These are phyloP conservation scores for Tylopilus vinaceipallidus DNA, from an alignment of 768 basidiomycete species.

Conservation along the genomic window DNA sequence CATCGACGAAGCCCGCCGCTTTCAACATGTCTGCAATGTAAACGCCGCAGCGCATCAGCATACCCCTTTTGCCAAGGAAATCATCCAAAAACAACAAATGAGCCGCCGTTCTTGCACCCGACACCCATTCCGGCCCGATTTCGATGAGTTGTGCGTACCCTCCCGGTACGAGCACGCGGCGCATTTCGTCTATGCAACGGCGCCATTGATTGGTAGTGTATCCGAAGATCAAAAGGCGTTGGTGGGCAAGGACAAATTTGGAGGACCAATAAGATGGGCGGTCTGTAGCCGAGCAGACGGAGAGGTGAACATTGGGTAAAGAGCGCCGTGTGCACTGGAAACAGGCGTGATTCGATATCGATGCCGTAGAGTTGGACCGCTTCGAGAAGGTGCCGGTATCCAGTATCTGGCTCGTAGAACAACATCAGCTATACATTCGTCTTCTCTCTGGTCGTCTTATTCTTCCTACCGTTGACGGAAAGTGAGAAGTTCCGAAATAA, in stretches of 20 bases:
- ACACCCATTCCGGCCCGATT: slow-evolving; percentile 14
- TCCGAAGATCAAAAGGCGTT: slow-evolving; percentile 32
- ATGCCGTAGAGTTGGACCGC: slow-evolving; percentile 24
- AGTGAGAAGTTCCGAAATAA: too few species aligned
- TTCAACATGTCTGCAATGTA: slow-evolving; percentile 22
- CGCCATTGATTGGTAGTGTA: slow-evolving; percentile 31
- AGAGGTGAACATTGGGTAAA: slow-evolving; percentile 21
- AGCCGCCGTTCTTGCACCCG: slow-evolving; percentile 11
- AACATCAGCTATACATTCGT: slow-evolving; percentile 19
- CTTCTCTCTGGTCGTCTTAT: slow-evolving; percentile 23
- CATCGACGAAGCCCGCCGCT: slow-evolving; percentile 15
- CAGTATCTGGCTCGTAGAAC: too few species aligned
- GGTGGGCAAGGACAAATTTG: slow-evolving; percentile 33
- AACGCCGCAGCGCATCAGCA: slow-evolving; percentile 9
- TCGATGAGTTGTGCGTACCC: slow-evolving; percentile 35
- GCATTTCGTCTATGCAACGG: slow-evolving; percentile 24
- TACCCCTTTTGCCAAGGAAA: slow-evolving; percentile 7
- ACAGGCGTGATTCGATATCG: slow-evolving; percentile 26
- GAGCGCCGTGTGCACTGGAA: slow-evolving; percentile 5
- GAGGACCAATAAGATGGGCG: slow-evolving; percentile 31
- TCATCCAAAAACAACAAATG: slow-evolving; percentile 11
- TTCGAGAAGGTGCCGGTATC: slow-evolving; percentile 15
- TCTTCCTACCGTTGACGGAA: slow-evolving; percentile 20
- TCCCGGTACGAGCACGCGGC: slow-evolving; percentile 32
- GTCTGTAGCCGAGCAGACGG: slow-evolving; percentile 21